Conservation (phyloP, 495 filamentous ascomycete genomes). For the Penicillium silybi region DNA sequence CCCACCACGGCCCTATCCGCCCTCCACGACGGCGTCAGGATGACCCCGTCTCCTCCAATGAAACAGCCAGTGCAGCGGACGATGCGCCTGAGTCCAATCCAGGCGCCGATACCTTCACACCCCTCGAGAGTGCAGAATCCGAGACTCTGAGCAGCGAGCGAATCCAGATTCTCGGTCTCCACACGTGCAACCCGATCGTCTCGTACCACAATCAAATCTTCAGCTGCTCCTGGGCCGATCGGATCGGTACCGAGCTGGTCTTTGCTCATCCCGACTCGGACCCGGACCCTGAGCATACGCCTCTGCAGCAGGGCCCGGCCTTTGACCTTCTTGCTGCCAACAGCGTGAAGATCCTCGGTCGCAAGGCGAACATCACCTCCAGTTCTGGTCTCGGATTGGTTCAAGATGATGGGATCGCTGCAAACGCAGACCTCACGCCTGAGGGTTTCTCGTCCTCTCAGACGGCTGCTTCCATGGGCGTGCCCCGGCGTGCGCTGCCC, state of each 20-base stretch:
- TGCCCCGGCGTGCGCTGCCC: slow-evolving; percentile 13
- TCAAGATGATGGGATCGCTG: not conserved
- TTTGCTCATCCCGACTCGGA: slow-evolving; percentile 46
- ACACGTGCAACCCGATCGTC: slow-evolving; percentile 66
- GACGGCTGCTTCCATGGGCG: not conserved
- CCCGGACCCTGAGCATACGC: slow-evolving; percentile 24
- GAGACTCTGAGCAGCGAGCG: slow-evolving; percentile 26
- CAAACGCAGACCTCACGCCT: not conserved
- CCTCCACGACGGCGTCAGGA: slow-evolving; percentile 29
- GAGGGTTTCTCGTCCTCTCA: not conserved
- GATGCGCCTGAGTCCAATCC: slow-evolving; percentile 12
- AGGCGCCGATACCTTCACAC: slow-evolving; percentile 7
- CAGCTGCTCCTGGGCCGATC: slow-evolving; percentile 70
- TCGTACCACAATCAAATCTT: slow-evolving; percentile 72
- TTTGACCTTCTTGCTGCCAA: slow-evolving; percentile 63
- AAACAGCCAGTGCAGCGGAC: slow-evolving; percentile 3
- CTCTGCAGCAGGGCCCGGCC: slow-evolving; percentile 38
- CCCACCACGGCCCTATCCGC: slow-evolving; percentile 38
- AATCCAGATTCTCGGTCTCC: slow-evolving; percentile 80
- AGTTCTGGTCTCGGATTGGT: slow-evolving; percentile 16
- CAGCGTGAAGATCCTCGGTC: slow-evolving; percentile 45
- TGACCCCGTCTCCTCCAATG: slow-evolving; percentile 6
- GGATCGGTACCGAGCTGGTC: slow-evolving; percentile 76
- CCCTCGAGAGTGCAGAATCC: slow-evolving; percentile 24
- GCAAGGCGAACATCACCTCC: slow-evolving; percentile 40